These are phyloP conservation scores for Cardiospermum halicacabum DNA, from an alignment of 345 rosid genomes.

Conservation along the genomic window DNA sequence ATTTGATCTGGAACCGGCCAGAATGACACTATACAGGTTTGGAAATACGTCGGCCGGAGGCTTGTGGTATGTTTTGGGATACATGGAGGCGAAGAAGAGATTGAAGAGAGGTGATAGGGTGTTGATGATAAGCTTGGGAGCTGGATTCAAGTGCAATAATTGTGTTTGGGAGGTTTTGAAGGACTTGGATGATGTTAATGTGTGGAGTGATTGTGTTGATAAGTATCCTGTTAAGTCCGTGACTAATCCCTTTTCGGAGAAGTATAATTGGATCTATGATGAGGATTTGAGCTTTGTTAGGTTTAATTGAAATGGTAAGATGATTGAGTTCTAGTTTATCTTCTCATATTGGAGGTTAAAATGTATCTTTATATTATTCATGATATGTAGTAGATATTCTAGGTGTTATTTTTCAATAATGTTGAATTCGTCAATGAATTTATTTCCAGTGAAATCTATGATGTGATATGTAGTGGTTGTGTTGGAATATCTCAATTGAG, in stretches of 20 bases:
- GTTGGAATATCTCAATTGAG: too few species aligned
- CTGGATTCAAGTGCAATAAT: conserved; percentile 58
- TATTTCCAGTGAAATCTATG: too few species aligned
- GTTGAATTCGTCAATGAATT: too few species aligned
- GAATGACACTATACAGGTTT: conserved; percentile 76
- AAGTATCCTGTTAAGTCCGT: conserved; percentile 29
- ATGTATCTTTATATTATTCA: too few species aligned
- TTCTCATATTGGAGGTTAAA: too few species aligned
- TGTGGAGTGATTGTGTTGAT: conserved; percentile 47
- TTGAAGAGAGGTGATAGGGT: conserved; percentile 38
- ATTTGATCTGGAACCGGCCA: conserved; percentile 66
- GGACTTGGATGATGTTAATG: conserved; percentile 39
- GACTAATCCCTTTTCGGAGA: conserved; percentile 34
- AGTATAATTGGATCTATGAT: conserved; percentile 34
- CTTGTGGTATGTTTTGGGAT: conserved; percentile 77
- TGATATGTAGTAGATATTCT: too few species aligned
- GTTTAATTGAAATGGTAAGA: too few species aligned
- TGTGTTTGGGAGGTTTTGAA: conserved; percentile 55
- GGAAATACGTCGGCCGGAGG: conserved; percentile 86
- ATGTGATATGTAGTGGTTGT: too few species aligned
- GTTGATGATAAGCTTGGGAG: conserved; percentile 61
- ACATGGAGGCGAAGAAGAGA: conserved; percentile 65
- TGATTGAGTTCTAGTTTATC: too few species aligned
- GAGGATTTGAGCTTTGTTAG: conserved; percentile 19
- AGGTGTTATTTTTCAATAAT: too few species aligned